Conservation (phyloP, 2,329 filamentous ascomycete genomes). For the Apiospora pterosperma region DNA sequence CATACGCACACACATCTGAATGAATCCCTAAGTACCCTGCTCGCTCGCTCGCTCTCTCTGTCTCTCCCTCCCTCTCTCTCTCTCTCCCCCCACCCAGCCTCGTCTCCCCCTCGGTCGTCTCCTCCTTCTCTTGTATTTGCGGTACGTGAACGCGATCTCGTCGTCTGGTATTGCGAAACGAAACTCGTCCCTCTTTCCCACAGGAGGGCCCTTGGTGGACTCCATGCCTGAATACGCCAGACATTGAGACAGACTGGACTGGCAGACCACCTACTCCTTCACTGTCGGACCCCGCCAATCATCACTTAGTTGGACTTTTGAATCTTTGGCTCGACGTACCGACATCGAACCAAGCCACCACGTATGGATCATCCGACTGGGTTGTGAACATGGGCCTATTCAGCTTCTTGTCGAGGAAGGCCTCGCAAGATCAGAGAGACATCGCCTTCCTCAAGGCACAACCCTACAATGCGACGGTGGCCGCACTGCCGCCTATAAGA, state of each 20-base stretch:
- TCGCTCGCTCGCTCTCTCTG: not conserved
- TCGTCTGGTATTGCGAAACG: not conserved
- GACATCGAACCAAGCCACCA: not conserved
- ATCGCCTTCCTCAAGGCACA: conserved; percentile 27
- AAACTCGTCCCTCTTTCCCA: not conserved
- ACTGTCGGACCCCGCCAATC: not conserved
- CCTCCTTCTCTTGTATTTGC: not conserved
- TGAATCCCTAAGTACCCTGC: not conserved
- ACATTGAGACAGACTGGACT: not conserved
- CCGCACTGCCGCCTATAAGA: conserved; percentile 32
- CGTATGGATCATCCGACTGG: not conserved
- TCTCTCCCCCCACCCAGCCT: not conserved
- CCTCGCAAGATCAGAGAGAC: conserved; percentile 12
- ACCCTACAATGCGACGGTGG: conserved; percentile 35
- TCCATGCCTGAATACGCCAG: not conserved
- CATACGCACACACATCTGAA: no score
- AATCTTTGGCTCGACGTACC: not conserved
- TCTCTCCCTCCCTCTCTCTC: not conserved
- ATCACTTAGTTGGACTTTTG: not conserved
- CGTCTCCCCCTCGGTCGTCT: not conserved
- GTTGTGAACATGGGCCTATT: conserved; percentile 30
- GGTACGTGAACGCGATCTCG: not conserved
- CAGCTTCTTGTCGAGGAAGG: conserved; percentile 29
- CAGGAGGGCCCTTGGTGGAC: not conserved
- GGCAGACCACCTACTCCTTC: not conserved